Conservation (phyloP, 768 basidiomycete genomes). For the Cystobasidium onofrii region DNA sequence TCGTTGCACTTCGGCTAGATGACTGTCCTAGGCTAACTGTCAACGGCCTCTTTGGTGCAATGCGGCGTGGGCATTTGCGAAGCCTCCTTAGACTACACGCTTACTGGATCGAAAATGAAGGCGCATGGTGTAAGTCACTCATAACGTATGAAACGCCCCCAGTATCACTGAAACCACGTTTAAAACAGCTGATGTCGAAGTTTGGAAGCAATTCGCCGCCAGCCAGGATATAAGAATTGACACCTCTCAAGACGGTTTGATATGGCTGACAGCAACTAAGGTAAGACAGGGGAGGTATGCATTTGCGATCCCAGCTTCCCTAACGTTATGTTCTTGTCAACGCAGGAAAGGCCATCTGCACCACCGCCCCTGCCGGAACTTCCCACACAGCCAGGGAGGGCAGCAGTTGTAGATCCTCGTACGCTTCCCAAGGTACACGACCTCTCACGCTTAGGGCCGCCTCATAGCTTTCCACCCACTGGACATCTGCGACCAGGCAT, state of each 20-base stretch:
- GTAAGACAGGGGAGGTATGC: not conserved
- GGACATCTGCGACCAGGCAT: not conserved
- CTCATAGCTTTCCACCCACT: not conserved
- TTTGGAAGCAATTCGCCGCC: slow-evolving; percentile 23
- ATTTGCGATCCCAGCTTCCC: not conserved
- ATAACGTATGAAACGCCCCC: too few relatives aligned
- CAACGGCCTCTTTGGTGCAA: slow-evolving; percentile 21
- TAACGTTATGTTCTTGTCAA: too few relatives aligned
- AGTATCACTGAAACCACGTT: too few relatives aligned
- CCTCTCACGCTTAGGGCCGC: not conserved
- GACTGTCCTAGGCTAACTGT: slow-evolving; percentile 18
- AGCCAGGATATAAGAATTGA: slow-evolving; percentile 10
- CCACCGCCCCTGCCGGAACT: not conserved
- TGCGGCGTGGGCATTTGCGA: slow-evolving; percentile 4
- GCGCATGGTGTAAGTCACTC: not conserved
- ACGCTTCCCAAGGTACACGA: not conserved
- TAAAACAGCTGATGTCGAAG: slow-evolving; percentile 23
- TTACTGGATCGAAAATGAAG: slow-evolving; percentile 26
- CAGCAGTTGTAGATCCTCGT: not conserved
- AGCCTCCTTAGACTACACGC: slow-evolving; percentile 3
- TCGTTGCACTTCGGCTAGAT: slow-evolving; percentile 25
- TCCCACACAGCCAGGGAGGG: not conserved
- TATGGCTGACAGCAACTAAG: slow-evolving; percentile 19
- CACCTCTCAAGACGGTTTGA: not conserved
- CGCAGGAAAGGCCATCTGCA: not conserved